Percentiles rank a stretch among this genome's conserved stretches.
Conservation (phyloP, 345 rosid species). For the Citrus trifoliata region DNA sequence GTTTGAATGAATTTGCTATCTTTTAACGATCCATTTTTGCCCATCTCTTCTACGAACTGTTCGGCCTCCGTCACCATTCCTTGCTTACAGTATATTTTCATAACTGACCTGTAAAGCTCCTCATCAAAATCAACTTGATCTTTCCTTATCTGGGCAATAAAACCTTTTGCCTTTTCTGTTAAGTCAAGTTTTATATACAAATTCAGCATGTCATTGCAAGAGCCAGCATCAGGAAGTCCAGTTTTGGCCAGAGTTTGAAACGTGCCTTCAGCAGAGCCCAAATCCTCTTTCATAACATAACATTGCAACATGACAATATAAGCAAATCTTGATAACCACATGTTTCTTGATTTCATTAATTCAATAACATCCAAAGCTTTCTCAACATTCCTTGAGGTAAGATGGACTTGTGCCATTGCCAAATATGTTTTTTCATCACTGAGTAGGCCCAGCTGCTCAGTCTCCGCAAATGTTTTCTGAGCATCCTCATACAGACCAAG, state of each 20-base stretch:
- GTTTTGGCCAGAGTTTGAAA: conserved; percentile 61
- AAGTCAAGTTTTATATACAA: conserved; percentile 50
- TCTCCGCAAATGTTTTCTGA: conserved; percentile 62
- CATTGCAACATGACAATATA: conserved; percentile 82
- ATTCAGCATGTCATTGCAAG: conserved; percentile 75
- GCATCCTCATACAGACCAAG: conserved; percentile 88
- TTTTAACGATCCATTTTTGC: conserved; percentile 28
- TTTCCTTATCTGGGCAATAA: conserved; percentile 49
- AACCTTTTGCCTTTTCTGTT: conserved; percentile 52
- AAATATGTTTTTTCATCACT: conserved; percentile 81
- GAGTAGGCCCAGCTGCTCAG: conserved; percentile 52
- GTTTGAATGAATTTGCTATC: conserved; percentile 57
- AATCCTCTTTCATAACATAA: conserved; percentile 55
- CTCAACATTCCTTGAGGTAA: conserved; percentile 54
- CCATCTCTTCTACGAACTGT: conserved; percentile 48
- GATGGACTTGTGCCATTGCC: conserved; percentile 90
- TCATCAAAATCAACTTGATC: conserved; percentile 52
- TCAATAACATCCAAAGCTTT: conserved; percentile 62
- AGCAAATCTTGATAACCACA: conserved; percentile 74
- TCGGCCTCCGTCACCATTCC: conserved; percentile 59
- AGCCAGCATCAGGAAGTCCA: conserved; percentile 75
- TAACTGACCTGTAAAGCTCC: conserved; percentile 53
- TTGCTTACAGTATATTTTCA: conserved; percentile 53
- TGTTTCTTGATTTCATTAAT: conserved; percentile 63
- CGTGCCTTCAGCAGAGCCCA: conserved; percentile 69